Base-by-base conservation (phyloP, 1,284 basidiomycete genomes). In the Somion occarium region DNA sequence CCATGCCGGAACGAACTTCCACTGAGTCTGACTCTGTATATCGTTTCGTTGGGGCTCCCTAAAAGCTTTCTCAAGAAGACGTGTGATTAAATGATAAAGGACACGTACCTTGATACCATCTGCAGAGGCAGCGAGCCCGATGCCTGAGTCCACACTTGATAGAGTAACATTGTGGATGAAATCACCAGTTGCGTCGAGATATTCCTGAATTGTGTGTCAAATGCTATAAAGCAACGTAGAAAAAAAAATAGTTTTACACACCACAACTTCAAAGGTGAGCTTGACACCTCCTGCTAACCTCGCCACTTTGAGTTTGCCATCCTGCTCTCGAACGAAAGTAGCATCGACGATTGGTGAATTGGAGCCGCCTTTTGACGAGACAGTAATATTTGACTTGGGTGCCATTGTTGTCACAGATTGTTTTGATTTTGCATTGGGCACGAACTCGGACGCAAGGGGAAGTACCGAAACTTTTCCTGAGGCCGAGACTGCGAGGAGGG, bases 391-490 rank as follows among this genome's bases (percentile, higher is more conserved):
- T 7, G 79, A 76, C 42, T 73, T 76, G 13, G 82, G 74, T 3
- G 73, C 62, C 26, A 85, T 69, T 0, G 75, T 76, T 13, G 73
- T 68, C 5, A 83, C 65, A 56, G 76, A 79, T 46, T 71, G 70
- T 56, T 62, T 73, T 61, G 53, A 72, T 65, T 59, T 72, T 53
- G 59, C 68, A 62, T 44, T 66, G 62, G 70, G 65, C 2, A 69
- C 59, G 19, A 83, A 63, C 51, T 83, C 75, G 22, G 71, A 59
- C 13, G 82, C 79, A 18, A 88, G 68, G 12, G 81, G 73, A 66
- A 82, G 85, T 49, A 91, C 64, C 0, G 79, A 80, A 13, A 89
- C 70, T 61, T 80, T 83, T 38, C 87, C 87, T 4, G 85, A 83
- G 1, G 78, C 70, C 50, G 86, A 83, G 38, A 89, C 68, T 3